phyloP scores from a whole-genome alignment of 164 flowering plant species.

The Vitis rupestris region DNA sequence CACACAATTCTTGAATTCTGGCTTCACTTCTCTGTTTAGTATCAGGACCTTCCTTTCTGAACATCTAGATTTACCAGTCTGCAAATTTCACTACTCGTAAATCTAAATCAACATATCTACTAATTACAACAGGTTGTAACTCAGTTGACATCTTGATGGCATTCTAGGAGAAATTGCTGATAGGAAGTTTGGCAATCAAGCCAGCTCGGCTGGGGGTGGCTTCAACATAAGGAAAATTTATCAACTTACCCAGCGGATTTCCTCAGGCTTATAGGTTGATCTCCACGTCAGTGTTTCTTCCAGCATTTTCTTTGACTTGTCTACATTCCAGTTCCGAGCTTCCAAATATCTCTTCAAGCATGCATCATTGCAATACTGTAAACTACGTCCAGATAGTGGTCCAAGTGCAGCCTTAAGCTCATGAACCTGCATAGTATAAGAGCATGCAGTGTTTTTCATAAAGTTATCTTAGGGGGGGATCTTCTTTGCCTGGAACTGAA shows the following conservation, averaged over 20 bases:
- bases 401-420: conserved; percentile 82
- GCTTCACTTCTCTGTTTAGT: too few species aligned
- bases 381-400: conserved; percentile 60
- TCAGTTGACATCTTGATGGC: too few species aligned
- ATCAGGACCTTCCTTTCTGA: too few species aligned
- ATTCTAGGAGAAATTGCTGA: too few species aligned
- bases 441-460: not conserved
- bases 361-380: conserved; percentile 66
- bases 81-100: too few species aligned
- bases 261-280: conserved; percentile 83
- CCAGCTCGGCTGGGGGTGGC: too few species aligned
- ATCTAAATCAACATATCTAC: too few species aligned
- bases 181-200: not conserved
- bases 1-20: too few species aligned
- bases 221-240: not conserved
- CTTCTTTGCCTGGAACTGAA: too few species aligned
- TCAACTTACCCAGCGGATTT: conserved; percentile 83
- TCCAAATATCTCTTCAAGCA: conserved; percentile 85
- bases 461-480: too few species aligned
- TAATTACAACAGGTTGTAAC: too few species aligned
- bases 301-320: conserved; percentile 89
- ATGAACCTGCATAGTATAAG: conserved; percentile 41
- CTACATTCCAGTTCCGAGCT: conserved; percentile 90
- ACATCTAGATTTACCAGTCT: too few species aligned
- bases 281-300: conserved; percentile 91